Evolutionary conservation across 768 basidiomycete genomes (phyloP).

Genomic region (Lactarius pseudohatsudake): DNA sequence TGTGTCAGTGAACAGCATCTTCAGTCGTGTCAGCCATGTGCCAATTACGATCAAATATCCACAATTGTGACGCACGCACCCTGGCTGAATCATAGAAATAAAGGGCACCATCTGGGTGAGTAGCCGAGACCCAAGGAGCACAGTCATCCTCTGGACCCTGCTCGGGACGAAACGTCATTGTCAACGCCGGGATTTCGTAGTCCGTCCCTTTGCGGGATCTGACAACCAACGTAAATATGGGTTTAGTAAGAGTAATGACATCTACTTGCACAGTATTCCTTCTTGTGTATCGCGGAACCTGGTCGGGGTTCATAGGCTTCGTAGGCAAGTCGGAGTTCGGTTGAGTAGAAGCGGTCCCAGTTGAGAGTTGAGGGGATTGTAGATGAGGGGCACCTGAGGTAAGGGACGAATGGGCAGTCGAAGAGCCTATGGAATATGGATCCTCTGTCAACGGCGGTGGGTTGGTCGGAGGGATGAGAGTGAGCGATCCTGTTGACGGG

Average conservation of each 20-base stretch:
- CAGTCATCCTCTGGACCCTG: background rate
- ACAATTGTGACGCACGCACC: slow-evolving; percentile 15
- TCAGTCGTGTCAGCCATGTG: slow-evolving; percentile 33
- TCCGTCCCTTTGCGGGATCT: background rate
- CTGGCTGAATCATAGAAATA: slow-evolving; percentile 44
- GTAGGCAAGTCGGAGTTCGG: background rate
- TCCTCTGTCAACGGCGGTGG: background rate
- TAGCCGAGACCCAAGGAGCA: slow-evolving; percentile 8
- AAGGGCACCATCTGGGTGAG: slow-evolving; percentile 61
- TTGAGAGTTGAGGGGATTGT: too few relatives aligned
- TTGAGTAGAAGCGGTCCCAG: background rate
- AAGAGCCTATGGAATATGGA: background rate
- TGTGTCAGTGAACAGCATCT: slow-evolving; percentile 57
- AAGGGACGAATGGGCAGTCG: background rate
- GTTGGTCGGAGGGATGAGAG: background rate
- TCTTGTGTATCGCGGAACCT: background rate
- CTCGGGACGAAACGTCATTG: background rate
- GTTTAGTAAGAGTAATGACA: background rate
- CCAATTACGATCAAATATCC: background rate
- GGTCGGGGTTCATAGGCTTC: background rate
- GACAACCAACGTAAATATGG: background rate
- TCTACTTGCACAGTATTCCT: background rate
- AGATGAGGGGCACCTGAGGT: background rate
- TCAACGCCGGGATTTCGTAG: background rate
- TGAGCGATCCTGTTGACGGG: too few relatives aligned